These are phyloP conservation scores for Candida loeiensis DNA, from an alignment of 805 yeast species.

Conservation along the genomic window DNA sequence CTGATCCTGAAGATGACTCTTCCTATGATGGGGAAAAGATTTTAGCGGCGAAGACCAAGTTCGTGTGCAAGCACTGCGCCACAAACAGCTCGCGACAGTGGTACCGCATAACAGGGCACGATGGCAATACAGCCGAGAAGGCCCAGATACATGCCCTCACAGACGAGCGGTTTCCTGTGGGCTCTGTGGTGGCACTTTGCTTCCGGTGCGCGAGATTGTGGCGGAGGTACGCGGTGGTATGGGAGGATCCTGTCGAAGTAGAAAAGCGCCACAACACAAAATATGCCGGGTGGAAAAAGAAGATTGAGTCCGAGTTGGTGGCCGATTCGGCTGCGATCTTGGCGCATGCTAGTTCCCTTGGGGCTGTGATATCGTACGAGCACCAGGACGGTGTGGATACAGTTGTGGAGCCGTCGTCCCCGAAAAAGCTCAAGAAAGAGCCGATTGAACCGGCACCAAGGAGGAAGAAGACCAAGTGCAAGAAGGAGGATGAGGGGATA, in stretches of 20 bases:
- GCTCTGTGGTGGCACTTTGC: slow-evolving; percentile 62
- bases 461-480: slow-evolving; percentile 1
- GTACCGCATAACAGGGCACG: slow-evolving; percentile 67
- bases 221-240: slow-evolving; percentile 82
- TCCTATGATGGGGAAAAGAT: slow-evolving; percentile 59
- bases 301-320: slow-evolving; percentile 62
- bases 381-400: slow-evolving; percentile 1
- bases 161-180: slow-evolving; percentile 14
- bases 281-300: slow-evolving; percentile 55
- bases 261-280: slow-evolving; percentile 40
- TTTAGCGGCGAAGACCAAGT: slow-evolving; percentile 28
- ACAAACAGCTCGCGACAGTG: slow-evolving; percentile 56
- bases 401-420: slow-evolving; percentile 2
- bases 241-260: slow-evolving; percentile 78
- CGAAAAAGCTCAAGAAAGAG: not conserved
- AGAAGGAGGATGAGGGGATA: too few relatives aligned
- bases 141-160: slow-evolving; percentile 19
- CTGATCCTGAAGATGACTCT: slow-evolving; percentile 69
- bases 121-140: slow-evolving; percentile 32
- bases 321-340: slow-evolving; percentile 58
- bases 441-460: not conserved
- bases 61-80: slow-evolving; percentile 71
- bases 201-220: slow-evolving; percentile 84
- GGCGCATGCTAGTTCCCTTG: slow-evolving; percentile 42
- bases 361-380: slow-evolving; percentile 20